Percentiles rank a stretch among this genome's conserved stretches.
Evolutionary conservation across 306 rosid species (phyloP).

Genomic region (Sphenostylis stenocarpa): DNA sequence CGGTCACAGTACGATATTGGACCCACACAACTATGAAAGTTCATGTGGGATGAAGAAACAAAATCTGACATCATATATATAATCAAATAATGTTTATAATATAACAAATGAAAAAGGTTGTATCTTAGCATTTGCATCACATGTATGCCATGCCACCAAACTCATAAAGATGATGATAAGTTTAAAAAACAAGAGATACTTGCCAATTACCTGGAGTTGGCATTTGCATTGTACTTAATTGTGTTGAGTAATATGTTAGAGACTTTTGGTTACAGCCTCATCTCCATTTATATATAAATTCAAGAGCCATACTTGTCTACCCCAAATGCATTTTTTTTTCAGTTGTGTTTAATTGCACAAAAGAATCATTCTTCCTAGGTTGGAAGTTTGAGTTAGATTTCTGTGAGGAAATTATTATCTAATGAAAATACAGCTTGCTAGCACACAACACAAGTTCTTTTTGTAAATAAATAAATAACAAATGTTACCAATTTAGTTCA

Average conservation of each 20-base stretch:
- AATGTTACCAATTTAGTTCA: too few species aligned
- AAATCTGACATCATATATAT: neutral
- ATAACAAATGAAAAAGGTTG: neutral
- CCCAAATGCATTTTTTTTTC: neutral
- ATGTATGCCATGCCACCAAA: neutral
- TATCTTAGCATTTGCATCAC: neutral
- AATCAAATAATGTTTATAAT: neutral
- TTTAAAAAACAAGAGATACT: neutral
- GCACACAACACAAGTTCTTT: neutral
- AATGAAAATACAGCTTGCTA: slow-evolving; percentile 24
- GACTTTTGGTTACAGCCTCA: neutral
- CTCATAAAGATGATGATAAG: neutral
- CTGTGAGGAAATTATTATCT: slow-evolving; percentile 3
- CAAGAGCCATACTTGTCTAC: neutral
- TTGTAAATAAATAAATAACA: too few species aligned
- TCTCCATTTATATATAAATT: neutral
- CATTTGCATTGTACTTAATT: neutral
- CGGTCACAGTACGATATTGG: neutral
- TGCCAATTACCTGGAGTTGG: slow-evolving; percentile 3
- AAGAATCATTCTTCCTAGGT: neutral
- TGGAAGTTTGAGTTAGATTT: slow-evolving; percentile 28
- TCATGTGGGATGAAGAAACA: slow-evolving; percentile 7
- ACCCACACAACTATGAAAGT: neutral
- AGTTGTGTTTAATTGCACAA: neutral
- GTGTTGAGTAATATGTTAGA: neutral